Base-by-base conservation (phyloP, 1,284 basidiomycete genomes). In the Cutaneotrichosporon dermatis region DNA sequence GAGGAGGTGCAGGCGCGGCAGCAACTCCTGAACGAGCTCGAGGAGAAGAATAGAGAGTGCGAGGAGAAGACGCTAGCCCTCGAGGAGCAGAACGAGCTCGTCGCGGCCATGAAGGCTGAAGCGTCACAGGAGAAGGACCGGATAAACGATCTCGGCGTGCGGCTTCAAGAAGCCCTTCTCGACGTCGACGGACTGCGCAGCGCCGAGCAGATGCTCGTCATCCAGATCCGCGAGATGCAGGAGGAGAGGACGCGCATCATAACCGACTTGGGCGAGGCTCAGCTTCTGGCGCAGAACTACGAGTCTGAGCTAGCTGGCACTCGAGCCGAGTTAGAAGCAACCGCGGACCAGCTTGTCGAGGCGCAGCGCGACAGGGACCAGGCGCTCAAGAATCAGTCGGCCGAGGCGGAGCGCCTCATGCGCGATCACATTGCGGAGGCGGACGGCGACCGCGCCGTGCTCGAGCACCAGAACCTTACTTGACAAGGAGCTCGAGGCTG, bases 341-440 rank as follows among this genome's bases (percentile, higher is more conserved):
- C 74, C 0, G 82, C 84, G 57, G 79, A 80, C 44, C 86, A 88
- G 43, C 76, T 92, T 53, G 82, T 79, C 55, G 84, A 88, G 58
- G 84, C 87, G 0, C 83, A 84, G 52, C 78, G 78, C 58, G 88
- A 92, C 75, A 88, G 90, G 71, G 89, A 93, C 63, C 80, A 86
- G 16, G 79, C 91, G 15, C 79, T 92, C 56, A 84, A 82, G 54
- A 82, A 81, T 5, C 89, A 92, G 71, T 86, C 88, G 4, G 84
- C 82, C 6, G 90, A 92, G 72, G 88, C 92, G 66, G 91, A 94
- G 62, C 83, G 88, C 13, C 82, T 87, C 53, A 84, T 96, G 72
- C 83, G 90, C 1, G 91, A 94, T 74, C 89, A 91, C 69, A 87
- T 89, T 49, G 89, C 89, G 2, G 92, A 95, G 73, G 89, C 92